Conservation (phyloP, 164 flowering plant species). For the Berberis vulgaris region DNA sequence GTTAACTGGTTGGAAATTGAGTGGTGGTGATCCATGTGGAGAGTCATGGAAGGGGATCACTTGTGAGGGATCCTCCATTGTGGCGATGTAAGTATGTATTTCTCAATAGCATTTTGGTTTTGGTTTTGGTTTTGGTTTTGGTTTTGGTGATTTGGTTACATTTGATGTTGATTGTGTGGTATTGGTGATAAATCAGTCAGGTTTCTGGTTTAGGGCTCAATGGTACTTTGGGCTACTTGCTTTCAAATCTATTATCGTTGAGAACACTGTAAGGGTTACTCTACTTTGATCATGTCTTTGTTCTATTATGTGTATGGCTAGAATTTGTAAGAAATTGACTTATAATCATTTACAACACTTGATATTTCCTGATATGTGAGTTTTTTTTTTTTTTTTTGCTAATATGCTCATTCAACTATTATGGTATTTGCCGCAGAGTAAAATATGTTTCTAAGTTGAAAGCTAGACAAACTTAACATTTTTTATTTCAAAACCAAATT, state of each 20-base stretch:
- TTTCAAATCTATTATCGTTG: conserved; percentile 46
- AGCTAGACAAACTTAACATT: too few relatives aligned
- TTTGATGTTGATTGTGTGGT: not conserved
- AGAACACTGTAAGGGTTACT: conserved; percentile 49
- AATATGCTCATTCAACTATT: too few relatives aligned
- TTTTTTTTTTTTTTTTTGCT: not conserved
- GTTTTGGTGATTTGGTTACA: not conserved
- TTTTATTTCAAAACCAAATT: too few relatives aligned
- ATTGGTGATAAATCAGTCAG: conserved; percentile 29
- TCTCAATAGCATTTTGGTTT: not conserved
- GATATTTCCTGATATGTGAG: not conserved
- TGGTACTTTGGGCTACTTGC: conserved; percentile 85
- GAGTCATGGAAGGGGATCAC: conserved; percentile 83
- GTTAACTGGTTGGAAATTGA: conserved; percentile 69
- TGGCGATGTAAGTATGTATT: conserved; percentile 44
- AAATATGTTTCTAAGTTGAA: too few relatives aligned
- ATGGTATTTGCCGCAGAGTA: too few relatives aligned
- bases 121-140: not conserved
- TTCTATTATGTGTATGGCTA: too few relatives aligned
- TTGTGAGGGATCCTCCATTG: conserved; percentile 71
- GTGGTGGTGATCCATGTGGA: conserved; percentile 85
- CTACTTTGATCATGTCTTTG: too few relatives aligned
- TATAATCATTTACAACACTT: not conserved
- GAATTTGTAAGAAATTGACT: not conserved
- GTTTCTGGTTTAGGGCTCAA: conserved; percentile 65